Evolutionary conservation across 2,329 filamentous ascomycete genomes (phyloP).

Genomic region (Colletotrichum sp.): DNA sequence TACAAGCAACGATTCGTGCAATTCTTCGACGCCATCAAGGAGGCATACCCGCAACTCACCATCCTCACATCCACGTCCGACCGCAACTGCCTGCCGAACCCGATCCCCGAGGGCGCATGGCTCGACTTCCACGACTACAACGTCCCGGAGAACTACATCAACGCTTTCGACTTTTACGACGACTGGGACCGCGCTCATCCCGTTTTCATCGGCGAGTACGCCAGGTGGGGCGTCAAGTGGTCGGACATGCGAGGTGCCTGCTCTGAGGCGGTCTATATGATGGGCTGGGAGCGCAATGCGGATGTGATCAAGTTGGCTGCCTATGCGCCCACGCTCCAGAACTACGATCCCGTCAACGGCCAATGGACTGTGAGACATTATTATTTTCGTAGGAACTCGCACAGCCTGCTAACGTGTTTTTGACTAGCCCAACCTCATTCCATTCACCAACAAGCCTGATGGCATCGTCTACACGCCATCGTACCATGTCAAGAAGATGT

Average conservation of each 20-base stretch:
- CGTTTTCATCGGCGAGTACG: background rate
- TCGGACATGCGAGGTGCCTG: background rate
- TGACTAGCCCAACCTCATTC: background rate
- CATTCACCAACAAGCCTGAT: background rate
- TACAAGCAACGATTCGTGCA: background rate
- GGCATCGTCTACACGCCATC: background rate
- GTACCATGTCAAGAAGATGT: background rate
- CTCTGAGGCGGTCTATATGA: background rate
- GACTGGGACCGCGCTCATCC: background rate
- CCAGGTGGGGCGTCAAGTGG: background rate
- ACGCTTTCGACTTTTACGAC: background rate
- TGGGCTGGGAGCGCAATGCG: background rate
- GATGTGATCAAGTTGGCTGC: background rate
- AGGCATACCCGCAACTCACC: background rate
- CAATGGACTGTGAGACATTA: background rate
- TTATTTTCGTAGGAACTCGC: background rate
- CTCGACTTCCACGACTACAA: background rate
- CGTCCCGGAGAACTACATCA: background rate
- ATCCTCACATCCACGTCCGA: background rate
- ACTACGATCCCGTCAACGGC: background rate
- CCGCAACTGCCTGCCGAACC: background rate
- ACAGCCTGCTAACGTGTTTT: background rate
- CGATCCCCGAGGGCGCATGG: background rate
- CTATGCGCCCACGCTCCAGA: background rate
- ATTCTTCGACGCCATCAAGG: background rate